Base-by-base conservation (phyloP, 2,329 filamentous ascomycete species). In the Emergomyces orientalis region DNA sequence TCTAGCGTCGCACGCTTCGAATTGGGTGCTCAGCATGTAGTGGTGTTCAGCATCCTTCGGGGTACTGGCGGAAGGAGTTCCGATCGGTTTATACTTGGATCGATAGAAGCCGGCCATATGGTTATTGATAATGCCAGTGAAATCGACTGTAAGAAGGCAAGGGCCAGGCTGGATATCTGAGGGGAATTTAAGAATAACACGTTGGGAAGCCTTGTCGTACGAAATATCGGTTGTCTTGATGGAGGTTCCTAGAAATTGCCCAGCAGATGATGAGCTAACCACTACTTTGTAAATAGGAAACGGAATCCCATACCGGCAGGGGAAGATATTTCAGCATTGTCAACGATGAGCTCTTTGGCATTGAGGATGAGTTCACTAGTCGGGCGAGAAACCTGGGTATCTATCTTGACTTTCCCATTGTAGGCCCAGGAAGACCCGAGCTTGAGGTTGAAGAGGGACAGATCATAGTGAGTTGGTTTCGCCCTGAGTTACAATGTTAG, bases 1-100 rank as follows among this genome's bases (percentile, higher is more conserved):
- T 67, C 94, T 88, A 65, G 94, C 94, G 77, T 99, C 94, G 72
- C 91, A 96, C 55, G 92, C 88, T 80, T 99, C 94, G 73, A 99
- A 99, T 75, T 99, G 94, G 58, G 94, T 99, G 80, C 90, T 96
- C 76, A 96, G 81, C 89, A 93, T 92, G 69, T 79, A 86, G 72
- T 86, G 80, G 69, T 83, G 80, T 62, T 86, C 83, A 57, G 79
- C 81, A 63, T 86, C 91, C 71, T 82, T 88, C 34, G 91, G 89
- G 1, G 96, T 91, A 14, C 90, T 91, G 51, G 86, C 79, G 57
- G 89, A 84, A 7, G 91, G 84, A 41, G 88, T 80, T 47, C 83
- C 86, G 61, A 84, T 78, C 22, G 92, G 90, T 80, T 91, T 96
- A 78, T 99, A 99, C 79, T 94, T 91, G 71, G 90, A 92, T 67